Base-by-base conservation (phyloP, 768 basidiomycete species). In the Naganishia vaughanmartiniae region DNA sequence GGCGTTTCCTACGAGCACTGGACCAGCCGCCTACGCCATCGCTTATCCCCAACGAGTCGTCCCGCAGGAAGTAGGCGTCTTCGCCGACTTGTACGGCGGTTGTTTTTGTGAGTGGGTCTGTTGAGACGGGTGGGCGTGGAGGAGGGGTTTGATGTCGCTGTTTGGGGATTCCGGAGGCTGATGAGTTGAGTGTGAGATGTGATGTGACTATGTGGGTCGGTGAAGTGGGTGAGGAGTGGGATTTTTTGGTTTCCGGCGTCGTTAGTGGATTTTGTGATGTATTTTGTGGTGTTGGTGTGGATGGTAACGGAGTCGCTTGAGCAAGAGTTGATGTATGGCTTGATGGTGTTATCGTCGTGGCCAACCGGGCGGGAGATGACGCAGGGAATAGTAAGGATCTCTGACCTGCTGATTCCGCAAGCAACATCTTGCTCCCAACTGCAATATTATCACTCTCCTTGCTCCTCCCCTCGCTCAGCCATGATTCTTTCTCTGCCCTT, bases 11-110 rank as follows among this genome's bases (percentile, higher is more conserved):
- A 11, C 65, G 71, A 4, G 73, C 74, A 69, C 83, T 81, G 10
- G 88, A 85, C 93, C 93, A 96, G 0, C 93, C 93, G 0, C 94
- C 94, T 0, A 97, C 94, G 34, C 94, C 94, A 78, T 97, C 94
- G 4, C 93, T 92, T 11, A 98, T 89, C 21, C 94, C 94, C 84
- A 98, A 89, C 7, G 92, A 90, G 77, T 93, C 90, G 69, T 73
- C 58, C 7, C 80, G 65, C n/a, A 83, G 70, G 55, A 83, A 84
- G 77, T 93, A 95, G 5, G 93, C 91, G 76, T 97, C 93, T 79
- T 97, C 93, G 48, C 93, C 93, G 14, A 96, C 88, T 17, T 75
- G 71, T 15, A 78, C 73, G n/a, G 78, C 76, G 6, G 60, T 74
- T 67, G 24, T 76, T 15, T 31, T 4, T 66, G 80, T 74, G 70